Conservation (phyloP, 1,284 basidiomycete species). For the Rhodotorula sp. region DNA sequence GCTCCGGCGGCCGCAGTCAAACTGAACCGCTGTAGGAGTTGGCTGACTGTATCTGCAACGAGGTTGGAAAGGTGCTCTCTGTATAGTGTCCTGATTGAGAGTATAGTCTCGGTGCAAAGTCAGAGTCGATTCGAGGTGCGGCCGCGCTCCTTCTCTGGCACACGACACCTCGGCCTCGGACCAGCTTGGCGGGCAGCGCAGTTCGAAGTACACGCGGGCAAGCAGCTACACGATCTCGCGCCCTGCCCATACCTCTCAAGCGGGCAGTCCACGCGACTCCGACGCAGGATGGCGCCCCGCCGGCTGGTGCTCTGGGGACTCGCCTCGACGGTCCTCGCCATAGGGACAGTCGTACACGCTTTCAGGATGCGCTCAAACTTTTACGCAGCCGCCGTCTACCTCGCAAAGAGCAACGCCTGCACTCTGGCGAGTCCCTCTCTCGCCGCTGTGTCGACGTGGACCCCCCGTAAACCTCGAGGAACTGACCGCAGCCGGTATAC, state of each 20-base stretch:
- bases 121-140: too few species aligned
- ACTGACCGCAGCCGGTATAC: conserved; percentile 7
- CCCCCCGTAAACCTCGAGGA: background rate
- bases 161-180: too few species aligned
- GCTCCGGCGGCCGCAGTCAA: too few species aligned
- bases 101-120: too few species aligned
- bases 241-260: background rate
- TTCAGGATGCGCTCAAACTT: conserved; percentile 84
- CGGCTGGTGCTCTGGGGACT: conserved; percentile 31
- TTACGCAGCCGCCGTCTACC: conserved; percentile 85
- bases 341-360: conserved; percentile 63
- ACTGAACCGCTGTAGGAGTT: too few species aligned
- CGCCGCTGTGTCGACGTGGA: background rate
- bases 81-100: too few species aligned
- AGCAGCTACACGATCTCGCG: too few species aligned
- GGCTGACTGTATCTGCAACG: too few species aligned
- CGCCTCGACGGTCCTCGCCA: conserved; percentile 27
- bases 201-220: too few species aligned
- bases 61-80: too few species aligned
- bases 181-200: too few species aligned
- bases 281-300: background rate
- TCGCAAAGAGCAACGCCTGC: conserved; percentile 87
- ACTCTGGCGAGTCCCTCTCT: conserved; percentile 65
- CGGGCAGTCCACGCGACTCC: background rate
- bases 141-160: too few species aligned